Base-by-base conservation (phyloP, 179 eudicot genomes). In the Carnegiea gigantea region DNA sequence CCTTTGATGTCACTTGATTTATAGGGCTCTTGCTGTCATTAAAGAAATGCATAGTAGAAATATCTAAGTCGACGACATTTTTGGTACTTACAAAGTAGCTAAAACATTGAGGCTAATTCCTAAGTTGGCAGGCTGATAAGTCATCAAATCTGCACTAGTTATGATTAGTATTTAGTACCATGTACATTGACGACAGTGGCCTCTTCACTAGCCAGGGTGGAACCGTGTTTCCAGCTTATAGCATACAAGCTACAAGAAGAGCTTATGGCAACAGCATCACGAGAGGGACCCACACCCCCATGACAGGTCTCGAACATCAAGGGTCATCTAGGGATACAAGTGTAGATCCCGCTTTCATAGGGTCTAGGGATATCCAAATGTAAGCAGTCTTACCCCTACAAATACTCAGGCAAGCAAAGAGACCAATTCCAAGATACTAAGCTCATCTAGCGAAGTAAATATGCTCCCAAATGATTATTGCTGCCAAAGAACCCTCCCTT, bases 1-100 rank as follows among this genome's bases (percentile, higher is more conserved):
- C 99, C 89, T 96, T 96, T 80, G 99, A 89, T 40, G 99, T 96
- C 73, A 91, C 95, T 93, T 96, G 99, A 87, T 96, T 96, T 77
- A 93, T 86, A 44, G 93, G 95, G 86, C 98, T 96, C 89, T 96
- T 96, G 91, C 98, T 96, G 90, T 74, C 78, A 82, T 85, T 84
- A 80, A 83, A 82, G 65, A 85, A 65, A 38, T 65, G 68, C 38
- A 74, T 75, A 80, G 51, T 74, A 82, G 12, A 53, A 57, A 15
- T 20, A 57, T 12, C 62, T 2, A 57, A 57, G 62, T 57, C 62
- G 14, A 57, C 17, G 14, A 57, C n/a, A 57, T 57, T 57, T 57
- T 57, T 9, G n/a, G 62, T 15, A 57, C 7, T 17, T 57, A 12
- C 21, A 57, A 28, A 17, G 57, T 1, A 13, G 64, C 48, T 38